Base-by-base conservation (phyloP, 441 rosid species). In the Adansonia rubrostipa region DNA sequence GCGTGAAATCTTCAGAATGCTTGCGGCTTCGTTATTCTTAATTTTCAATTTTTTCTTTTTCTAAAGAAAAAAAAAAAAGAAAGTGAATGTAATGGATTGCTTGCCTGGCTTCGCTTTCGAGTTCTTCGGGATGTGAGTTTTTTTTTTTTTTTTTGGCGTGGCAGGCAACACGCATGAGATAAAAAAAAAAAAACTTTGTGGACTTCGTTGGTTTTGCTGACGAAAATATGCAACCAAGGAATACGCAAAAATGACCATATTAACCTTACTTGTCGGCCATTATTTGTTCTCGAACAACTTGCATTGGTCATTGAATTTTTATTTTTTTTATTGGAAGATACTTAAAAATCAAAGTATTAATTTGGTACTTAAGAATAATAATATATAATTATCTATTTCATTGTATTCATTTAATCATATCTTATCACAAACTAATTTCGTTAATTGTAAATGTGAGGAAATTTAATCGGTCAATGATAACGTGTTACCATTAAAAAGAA, bases 51-150 rank as follows among this genome's bases (percentile, higher is more conserved):
- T 9, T n/a, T 1, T 53, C 0, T 6, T 13, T 19, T 53, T 51
- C 17, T n/a, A 2, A 19, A 57, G 51, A 6, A 11, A 47, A 15
- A 7, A 5, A 70, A 15, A 7, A 0, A 57, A 56, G 6, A 40
- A 19, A 42, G n/a, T 11, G 54, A 58, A 20, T 33, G 51, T 14
- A 10, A 42, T 19, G 53, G 33, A 6, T 73, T 42, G 54, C 66
- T 73, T 57, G 15, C 47, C 36, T 42, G 40, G 53, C 76, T 73
- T 73, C 19, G 65, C 54, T 73, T 73, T 57, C 53, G 53, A 73
- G 15, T 28, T 28, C 33, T 57, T 40, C 6, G n/a, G 3, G 10
- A 19, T 40, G 36, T 0, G 76, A 73, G 8, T 0, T 28, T 28
- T 28, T 28, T 28, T 0, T 28, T 28, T 28, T 28, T 28, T 11